Evolutionary conservation across 1,284 basidiomycete genomes (phyloP).

Genomic region (Boletus semigastroideus): DNA sequence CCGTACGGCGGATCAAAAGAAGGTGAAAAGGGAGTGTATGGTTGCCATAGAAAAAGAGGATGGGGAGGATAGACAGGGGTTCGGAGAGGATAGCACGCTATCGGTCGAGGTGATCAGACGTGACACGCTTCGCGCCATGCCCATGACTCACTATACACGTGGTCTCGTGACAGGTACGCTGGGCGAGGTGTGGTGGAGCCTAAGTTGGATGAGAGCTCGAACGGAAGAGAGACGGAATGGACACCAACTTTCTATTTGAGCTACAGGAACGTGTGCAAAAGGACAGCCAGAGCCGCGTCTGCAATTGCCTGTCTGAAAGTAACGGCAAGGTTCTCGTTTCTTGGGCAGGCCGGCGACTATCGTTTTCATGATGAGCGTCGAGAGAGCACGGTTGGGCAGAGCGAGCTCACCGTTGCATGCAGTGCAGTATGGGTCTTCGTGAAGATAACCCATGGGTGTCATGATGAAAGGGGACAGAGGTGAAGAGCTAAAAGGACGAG

Average conservation of each 20-base stretch:
- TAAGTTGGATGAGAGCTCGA: slow-evolving; percentile 16
- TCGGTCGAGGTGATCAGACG: slow-evolving; percentile 8
- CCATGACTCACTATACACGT: slow-evolving; percentile 20
- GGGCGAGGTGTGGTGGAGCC: slow-evolving; percentile 9
- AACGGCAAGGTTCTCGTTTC: slow-evolving; percentile 23
- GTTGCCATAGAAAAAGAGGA: slow-evolving; percentile 28
- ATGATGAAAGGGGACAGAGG: background rate
- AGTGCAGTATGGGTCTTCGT: slow-evolving; percentile 17
- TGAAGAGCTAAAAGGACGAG: slow-evolving; percentile 17
- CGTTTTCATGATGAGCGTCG: slow-evolving; percentile 1
- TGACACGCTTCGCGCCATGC: background rate
- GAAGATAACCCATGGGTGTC: slow-evolving; percentile 7
- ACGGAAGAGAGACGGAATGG: background rate
- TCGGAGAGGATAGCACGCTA: slow-evolving; percentile 20
- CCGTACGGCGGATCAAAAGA: slow-evolving; percentile 21
- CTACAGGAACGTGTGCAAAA: slow-evolving; percentile 19
- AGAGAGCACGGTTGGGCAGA: background rate
- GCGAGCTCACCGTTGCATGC: slow-evolving; percentile 18
- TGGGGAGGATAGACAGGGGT: slow-evolving; percentile 22
- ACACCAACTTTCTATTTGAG: slow-evolving; percentile 18
- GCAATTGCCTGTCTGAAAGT: slow-evolving; percentile 25
- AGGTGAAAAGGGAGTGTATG: slow-evolving; percentile 16
- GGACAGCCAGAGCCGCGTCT: slow-evolving; percentile 31
- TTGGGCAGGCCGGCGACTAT: background rate
- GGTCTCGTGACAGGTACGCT: slow-evolving; percentile 12